phyloP scores from a whole-genome alignment of 305 asterid species.

The Striga hermonthica region DNA sequence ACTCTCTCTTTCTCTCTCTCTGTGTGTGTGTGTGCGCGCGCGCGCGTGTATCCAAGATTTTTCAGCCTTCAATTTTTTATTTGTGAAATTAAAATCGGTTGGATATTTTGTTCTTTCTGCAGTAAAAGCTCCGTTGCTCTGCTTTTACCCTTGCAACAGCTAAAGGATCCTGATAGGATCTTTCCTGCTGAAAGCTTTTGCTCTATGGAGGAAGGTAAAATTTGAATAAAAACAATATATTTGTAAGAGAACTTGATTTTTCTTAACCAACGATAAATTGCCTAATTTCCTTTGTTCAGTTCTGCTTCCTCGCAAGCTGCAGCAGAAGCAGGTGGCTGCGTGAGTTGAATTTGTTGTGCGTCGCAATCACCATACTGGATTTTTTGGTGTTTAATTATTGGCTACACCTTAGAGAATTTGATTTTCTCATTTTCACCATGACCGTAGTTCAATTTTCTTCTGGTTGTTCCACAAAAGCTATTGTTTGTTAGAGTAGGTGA shows the following conservation, averaged over 20 bases:
- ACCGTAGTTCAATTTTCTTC: slow-evolving; percentile 11
- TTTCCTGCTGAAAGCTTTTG: slow-evolving; percentile 68
- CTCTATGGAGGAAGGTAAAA: slow-evolving; percentile 68
- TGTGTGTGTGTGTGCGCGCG: slow-evolving; percentile 1
- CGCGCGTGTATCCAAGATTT: slow-evolving; percentile 5
- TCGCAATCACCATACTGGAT: slow-evolving; percentile 27
- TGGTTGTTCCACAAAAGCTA: slow-evolving; percentile 14
- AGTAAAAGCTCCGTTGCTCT: slow-evolving; percentile 69
- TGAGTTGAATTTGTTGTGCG: slow-evolving; percentile 29
- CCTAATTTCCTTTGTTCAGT: slow-evolving; percentile 44
- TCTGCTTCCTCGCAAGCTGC: slow-evolving; percentile 60
- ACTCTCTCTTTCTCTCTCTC: neutral
- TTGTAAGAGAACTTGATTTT: slow-evolving; percentile 3
- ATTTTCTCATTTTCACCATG: slow-evolving; percentile 16
- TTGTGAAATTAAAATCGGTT: slow-evolving; percentile 14
- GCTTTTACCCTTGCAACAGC: slow-evolving; percentile 55
- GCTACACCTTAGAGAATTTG: slow-evolving; percentile 31
- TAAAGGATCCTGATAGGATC: slow-evolving; percentile 53
- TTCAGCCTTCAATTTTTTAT: slow-evolving; percentile 18
- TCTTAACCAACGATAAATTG: slow-evolving; percentile 10
- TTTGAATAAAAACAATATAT: slow-evolving; percentile 5
- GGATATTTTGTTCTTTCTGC: slow-evolving; percentile 38
- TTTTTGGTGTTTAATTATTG: slow-evolving; percentile 24
- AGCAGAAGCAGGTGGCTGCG: slow-evolving; percentile 35
- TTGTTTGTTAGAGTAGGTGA: neutral